Evolutionary conservation across 805 yeast species (phyloP).

Genomic region (Cyberlindnera maritima): DNA sequence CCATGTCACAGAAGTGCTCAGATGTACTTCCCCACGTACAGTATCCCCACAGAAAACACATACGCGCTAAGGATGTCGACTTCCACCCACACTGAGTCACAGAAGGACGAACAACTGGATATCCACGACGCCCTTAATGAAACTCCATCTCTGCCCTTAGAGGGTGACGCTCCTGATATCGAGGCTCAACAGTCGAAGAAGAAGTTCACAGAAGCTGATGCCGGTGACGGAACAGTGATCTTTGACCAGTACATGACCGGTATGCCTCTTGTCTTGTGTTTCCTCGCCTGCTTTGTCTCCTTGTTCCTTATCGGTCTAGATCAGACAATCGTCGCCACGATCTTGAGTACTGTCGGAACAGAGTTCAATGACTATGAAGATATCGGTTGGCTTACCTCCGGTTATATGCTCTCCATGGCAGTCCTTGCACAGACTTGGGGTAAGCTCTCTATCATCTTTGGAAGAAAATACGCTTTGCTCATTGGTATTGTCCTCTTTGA

Average conservation of each 20-base stretch:
- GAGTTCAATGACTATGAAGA: slow-evolving; percentile 48
- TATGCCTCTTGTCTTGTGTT: slow-evolving; percentile 9
- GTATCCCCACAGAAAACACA: no score
- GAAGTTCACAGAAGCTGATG: slow-evolving; percentile 21
- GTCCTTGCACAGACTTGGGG: slow-evolving; percentile 56
- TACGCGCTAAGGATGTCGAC: no score
- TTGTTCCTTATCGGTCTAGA: slow-evolving; percentile 36
- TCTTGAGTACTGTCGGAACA: slow-evolving; percentile 46
- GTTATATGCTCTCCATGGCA: slow-evolving; percentile 52
- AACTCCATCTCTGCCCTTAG: no score
- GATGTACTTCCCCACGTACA: no score
- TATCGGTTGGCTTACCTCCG: slow-evolving; percentile 58
- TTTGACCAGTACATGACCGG: slow-evolving; percentile 21
- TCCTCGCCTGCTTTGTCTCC: slow-evolving; percentile 23
- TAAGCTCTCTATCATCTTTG: slow-evolving; percentile 51
- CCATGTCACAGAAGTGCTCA: no score
- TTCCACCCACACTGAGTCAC: no score
- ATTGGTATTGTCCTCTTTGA: slow-evolving; percentile 51
- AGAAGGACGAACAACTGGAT: no score
- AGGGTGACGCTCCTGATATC: background rate
- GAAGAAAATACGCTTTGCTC: slow-evolving; percentile 50
- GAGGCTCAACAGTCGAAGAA: background rate
- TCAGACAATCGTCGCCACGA: slow-evolving; percentile 53
- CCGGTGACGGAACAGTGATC: slow-evolving; percentile 25
- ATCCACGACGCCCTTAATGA: no score